Evolutionary conservation across 306 rosid genomes (phyloP).

Genomic region (Ammopiptanthus mongolicus): DNA sequence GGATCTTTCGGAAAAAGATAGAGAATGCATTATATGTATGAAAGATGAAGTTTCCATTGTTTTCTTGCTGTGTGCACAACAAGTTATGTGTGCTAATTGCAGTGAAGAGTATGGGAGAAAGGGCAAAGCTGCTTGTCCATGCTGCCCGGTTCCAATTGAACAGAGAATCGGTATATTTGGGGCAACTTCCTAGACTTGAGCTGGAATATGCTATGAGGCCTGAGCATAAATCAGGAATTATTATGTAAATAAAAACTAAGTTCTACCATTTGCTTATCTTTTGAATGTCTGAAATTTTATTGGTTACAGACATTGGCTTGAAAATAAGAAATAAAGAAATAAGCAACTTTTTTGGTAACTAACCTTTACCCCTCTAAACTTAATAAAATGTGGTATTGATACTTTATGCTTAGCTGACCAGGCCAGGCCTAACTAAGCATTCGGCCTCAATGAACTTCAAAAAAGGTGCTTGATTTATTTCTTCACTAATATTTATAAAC

Average conservation of each 20-base stretch:
- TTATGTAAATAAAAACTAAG: constrained; percentile 24
- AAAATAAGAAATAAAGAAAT: constrained; percentile 19
- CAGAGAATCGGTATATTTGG: constrained; percentile 89
- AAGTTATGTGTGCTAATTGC: constrained; percentile 82
- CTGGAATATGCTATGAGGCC: constrained; percentile 6
- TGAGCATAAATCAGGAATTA: constrained; percentile 27
- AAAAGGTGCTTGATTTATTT: no score
- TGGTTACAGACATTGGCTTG: constrained; percentile 16
- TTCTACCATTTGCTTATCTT: constrained; percentile 17
- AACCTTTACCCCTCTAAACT: background rate
- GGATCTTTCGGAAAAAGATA: constrained; percentile 59
- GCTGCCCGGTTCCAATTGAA: constrained; percentile 77
- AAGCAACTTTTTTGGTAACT: background rate
- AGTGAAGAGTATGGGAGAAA: constrained; percentile 65
- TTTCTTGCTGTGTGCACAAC: constrained; percentile 95
- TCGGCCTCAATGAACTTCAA: no score
- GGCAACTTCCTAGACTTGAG: constrained; percentile 61
- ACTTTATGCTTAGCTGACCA: background rate
- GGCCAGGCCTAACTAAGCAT: background rate
- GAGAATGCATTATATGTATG: constrained; percentile 76
- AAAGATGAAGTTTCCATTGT: constrained; percentile 87
- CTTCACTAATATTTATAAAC: no score
- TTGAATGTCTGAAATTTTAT: constrained; percentile 2
- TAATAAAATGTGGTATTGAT: background rate
- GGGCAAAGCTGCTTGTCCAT: constrained; percentile 73